These are phyloP conservation scores for Neocatenulostroma microsporum DNA, from an alignment of 2,329 filamentous ascomycete genomes.

Conservation along the genomic window DNA sequence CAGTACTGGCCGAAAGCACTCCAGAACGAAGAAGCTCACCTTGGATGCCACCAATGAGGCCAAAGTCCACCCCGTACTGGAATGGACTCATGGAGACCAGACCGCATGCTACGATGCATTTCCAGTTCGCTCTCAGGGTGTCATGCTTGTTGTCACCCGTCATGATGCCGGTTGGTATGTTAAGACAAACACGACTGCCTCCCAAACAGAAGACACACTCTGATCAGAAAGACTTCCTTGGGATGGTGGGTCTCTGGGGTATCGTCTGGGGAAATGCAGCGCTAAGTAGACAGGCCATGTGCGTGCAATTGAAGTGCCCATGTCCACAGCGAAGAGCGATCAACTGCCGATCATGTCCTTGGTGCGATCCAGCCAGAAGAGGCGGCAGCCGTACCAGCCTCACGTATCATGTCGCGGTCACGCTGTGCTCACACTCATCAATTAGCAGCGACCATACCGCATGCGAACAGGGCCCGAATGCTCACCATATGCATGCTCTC, in stretches of 20 bases:
- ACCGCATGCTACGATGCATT: constrained; percentile 42
- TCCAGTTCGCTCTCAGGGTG: constrained; percentile 32
- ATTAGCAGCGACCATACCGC: neutral
- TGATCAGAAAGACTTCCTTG: too few relatives aligned
- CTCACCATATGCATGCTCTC: neutral
- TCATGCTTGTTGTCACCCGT: constrained; percentile 19
- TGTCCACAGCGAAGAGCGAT: too few relatives aligned
- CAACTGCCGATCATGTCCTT: constrained; percentile 1
- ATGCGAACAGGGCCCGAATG: neutral
- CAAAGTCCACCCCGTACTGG: constrained; percentile 48
- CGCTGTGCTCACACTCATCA: neutral
- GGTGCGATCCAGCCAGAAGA: neutral
- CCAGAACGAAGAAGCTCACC: constrained; percentile 33
- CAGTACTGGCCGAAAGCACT: neutral
- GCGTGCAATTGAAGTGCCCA: neutral
- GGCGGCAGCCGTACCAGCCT: too few relatives aligned
- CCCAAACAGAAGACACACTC: too few relatives aligned
- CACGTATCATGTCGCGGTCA: neutral
- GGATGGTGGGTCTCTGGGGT: neutral
- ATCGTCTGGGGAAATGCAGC: neutral
- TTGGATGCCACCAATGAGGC: constrained; percentile 45
- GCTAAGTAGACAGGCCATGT: neutral
- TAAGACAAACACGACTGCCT: too few relatives aligned
- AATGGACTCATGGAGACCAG: constrained; percentile 45
- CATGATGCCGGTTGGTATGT: too few relatives aligned